Base-by-base conservation (phyloP, 1,284 basidiomycete species). In the Sphaerobolus stellatus region DNA sequence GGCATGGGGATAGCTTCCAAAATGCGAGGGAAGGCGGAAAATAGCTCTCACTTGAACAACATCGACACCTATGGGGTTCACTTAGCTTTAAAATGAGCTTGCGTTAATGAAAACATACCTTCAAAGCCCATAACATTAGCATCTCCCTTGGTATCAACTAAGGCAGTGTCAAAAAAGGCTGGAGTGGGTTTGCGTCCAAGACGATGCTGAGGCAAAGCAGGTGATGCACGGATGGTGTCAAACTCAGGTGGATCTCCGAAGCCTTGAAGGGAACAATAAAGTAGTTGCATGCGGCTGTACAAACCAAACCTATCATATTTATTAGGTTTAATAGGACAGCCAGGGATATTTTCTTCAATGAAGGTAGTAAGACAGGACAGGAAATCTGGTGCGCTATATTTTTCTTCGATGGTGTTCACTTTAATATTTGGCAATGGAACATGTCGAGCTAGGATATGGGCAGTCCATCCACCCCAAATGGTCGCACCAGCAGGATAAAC, bases 31-130 rank as follows among this genome's bases (percentile, higher is more conserved):
- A 4, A 52, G 6, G 24, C 31, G 44, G 43, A 52, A 52, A 25
- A 52, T 52, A 5, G 22, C 22, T 16, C 50, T 20, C 20, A 52
- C 24, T 29, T 47, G 50, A 25, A 29, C 50, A 16, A 52, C 50
- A 45, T 25, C 28, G 3, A 31, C 27, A 2, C 50, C 49, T 51
- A 45, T n/a, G 25, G 3, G 11, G 43, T 45, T 16, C n/a, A 16
- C 18, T 20, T 5, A 20, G 11, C 16, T 20, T 5, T 20, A 16
- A 20, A 20, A 16, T 16, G 11, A 4, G 25, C 25, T 20, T 16
- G 11, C 25, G 5, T 20, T 20, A 4, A 18, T 16, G 25, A 3
- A 20, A 27, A 25, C 43, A 20, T 4, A 45, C 43, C 43, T 45
- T 20, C 43, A 5, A 45, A 18, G n/a, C 43, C 43, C 25, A 45